A percentile compares a stretch with the other conserved stretches of the same genome.
phyloP scores from a whole-genome alignment of 257 asterid species.

The Nicotiana obtusifolia region DNA sequence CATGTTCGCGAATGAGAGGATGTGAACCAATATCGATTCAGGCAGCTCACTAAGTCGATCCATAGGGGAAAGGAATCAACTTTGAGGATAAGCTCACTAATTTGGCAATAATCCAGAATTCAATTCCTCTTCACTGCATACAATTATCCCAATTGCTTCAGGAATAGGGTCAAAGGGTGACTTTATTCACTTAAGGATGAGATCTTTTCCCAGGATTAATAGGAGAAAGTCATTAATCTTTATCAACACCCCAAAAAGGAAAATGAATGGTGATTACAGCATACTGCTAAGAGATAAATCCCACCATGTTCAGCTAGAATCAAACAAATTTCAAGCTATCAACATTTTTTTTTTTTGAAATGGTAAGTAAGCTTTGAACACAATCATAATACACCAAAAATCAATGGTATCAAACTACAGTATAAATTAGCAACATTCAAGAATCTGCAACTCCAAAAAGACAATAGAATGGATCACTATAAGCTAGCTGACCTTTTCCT shows the following conservation, averaged over 20 bases:
- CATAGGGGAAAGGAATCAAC: not conserved
- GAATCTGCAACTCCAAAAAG: not conserved
- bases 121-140: not conserved
- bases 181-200: not conserved
- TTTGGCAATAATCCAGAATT: not conserved
- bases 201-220: not conserved
- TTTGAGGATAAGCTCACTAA: not conserved
- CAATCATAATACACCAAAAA: not conserved
- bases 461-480: not conserved
- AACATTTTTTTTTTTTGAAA: not conserved
- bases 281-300: not conserved
- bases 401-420: not conserved
- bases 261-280: not conserved
- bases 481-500: no score
- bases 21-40: not conserved
- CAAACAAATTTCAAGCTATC: not conserved
- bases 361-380: not conserved
- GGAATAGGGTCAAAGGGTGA: not conserved
- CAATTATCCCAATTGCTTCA: not conserved
- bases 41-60: constrained; percentile 11
- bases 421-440: not conserved
- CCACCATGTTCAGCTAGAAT: not conserved
- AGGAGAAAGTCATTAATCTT: not conserved
- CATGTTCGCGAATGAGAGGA: constrained; percentile 1
- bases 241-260: not conserved